These are phyloP conservation scores for Dendrocalamus sinicus DNA, from an alignment of 176 grass and related monocot species.

Conservation along the genomic window DNA sequence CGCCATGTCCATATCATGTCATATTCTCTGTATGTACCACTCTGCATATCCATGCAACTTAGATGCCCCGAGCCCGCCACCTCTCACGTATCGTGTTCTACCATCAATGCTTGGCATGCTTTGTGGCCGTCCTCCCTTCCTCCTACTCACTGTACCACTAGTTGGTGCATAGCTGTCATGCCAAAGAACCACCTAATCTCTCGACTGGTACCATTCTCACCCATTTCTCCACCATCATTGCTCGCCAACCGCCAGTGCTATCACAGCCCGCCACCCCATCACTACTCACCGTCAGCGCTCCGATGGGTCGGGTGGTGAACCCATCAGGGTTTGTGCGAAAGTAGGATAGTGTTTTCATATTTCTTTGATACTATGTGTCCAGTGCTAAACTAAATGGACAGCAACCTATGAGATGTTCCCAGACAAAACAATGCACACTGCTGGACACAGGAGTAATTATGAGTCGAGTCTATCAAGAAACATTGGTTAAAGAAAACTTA, in stretches of 20 bases:
- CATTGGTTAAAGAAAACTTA: conserved; percentile 48
- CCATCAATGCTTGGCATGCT: neutral
- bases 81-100: neutral
- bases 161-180: too few species aligned
- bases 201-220: neutral
- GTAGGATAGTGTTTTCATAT: conserved; percentile 3
- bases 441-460: neutral
- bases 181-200: neutral
- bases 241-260: neutral
- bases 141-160: too few species aligned
- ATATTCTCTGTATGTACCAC: neutral
- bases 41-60: neutral
- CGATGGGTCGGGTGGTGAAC: neutral
- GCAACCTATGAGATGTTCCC: neutral
- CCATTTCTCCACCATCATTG: neutral
- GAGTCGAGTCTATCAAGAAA: conserved; percentile 21
- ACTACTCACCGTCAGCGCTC: neutral
- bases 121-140: neutral
- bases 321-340: neutral
- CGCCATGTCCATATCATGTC: neutral
- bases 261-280: neutral
- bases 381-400: conserved; percentile 18
- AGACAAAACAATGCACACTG: conserved; percentile 37
- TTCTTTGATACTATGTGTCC: conserved; percentile 3
- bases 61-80: neutral